phyloP scores from a whole-genome alignment of 805 yeast species.

The Deakozyma indianensis region DNA sequence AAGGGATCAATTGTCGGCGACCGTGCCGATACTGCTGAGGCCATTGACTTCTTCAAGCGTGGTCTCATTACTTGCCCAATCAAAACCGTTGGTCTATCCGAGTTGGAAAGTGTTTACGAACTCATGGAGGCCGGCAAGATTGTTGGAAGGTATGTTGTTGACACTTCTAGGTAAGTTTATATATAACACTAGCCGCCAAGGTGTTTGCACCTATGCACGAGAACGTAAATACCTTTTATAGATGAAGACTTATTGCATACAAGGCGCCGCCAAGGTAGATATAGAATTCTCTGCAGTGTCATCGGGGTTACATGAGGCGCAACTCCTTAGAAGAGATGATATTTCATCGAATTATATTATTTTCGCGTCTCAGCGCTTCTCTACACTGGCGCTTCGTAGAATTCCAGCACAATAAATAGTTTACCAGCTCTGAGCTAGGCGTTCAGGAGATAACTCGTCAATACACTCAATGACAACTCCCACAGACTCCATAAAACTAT shows the following conservation, averaged over 20 bases:
- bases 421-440: no score
- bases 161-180: conserved; percentile 21
- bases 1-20: conserved; percentile 48
- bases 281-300: no score
- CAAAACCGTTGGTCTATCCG: conserved; percentile 7
- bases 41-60: conserved; percentile 46
- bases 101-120: conserved; percentile 34
- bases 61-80: conserved; percentile 63
- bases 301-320: no score
- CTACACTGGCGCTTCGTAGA: neutral
- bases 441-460: neutral
- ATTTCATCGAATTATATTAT: no score
- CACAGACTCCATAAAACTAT: neutral
- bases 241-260: no score
- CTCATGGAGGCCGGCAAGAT: conserved; percentile 76
- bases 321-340: no score
- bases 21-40: conserved; percentile 47
- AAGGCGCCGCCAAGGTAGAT: no score
- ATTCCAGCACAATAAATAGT: no score
- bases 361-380: neutral
- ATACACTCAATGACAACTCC: neutral
- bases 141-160: conserved; percentile 81
- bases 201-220: no score
- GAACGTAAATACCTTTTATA: no score
- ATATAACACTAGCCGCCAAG: no score